Percentiles rank a stretch among this genome's conserved stretches.
phyloP scores from a whole-genome alignment of 805 yeast species.

The Wickerhamiella sorbophila region DNA sequence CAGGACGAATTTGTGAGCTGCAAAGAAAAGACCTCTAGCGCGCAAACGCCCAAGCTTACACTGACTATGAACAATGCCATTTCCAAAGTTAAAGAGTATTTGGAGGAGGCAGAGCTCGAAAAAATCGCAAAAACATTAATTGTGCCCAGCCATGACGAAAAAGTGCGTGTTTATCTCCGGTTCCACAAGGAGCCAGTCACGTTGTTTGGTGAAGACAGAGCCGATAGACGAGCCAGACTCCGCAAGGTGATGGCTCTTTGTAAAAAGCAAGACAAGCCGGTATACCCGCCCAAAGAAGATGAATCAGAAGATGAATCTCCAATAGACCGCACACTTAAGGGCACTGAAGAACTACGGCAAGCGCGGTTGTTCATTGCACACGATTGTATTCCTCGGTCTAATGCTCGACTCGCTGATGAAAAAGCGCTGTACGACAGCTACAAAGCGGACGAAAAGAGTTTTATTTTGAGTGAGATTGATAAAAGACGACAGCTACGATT shows the following conservation, averaged over 20 bases:
- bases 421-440: constrained; percentile 17
- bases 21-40: no score
- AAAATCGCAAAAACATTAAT: background rate
- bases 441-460: constrained; percentile 20
- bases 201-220: background rate
- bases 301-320: no score
- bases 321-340: no score
- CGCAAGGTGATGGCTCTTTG: background rate
- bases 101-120: background rate
- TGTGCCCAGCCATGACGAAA: background rate
- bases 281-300: no score
- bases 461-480: constrained; percentile 30
- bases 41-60: no score
- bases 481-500: constrained; percentile 33
- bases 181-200: background rate
- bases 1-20: no score
- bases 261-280: background rate
- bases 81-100: background rate
- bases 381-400: constrained; percentile 37
- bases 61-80: background rate
- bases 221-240: background rate
- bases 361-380: constrained; percentile 40
- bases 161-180: background rate
- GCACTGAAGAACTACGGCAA: no score
- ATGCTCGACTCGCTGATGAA: constrained; percentile 29